Conservation (phyloP, 371 early-diverging fungal genomes). For the Dichotomocladium elegans region DNA sequence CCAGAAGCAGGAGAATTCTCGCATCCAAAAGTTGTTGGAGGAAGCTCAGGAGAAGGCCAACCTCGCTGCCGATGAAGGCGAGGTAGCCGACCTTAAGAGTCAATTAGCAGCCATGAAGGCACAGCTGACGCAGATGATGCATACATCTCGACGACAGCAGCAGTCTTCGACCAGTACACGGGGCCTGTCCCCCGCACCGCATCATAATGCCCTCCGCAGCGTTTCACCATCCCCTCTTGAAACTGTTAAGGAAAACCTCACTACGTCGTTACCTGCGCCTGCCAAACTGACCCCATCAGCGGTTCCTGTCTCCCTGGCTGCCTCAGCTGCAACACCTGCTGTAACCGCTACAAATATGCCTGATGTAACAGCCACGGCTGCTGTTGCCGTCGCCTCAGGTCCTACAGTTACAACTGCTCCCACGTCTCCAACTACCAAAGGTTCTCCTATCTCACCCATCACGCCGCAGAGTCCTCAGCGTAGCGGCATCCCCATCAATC, state of each 20-base stretch:
- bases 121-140: constrained; percentile 37
- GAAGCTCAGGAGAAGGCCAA: constrained; percentile 20
- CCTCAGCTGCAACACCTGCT: background rate
- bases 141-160: constrained; percentile 25
- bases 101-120: constrained; percentile 44
- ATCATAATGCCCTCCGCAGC: constrained; percentile 6
- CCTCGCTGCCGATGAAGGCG: constrained; percentile 21
- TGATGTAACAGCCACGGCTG: background rate
- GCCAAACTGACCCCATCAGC: background rate
- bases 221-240: constrained; percentile 29
- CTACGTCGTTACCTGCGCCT: constrained; percentile 1
- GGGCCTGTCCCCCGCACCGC: constrained; percentile 25
- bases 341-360: no score
- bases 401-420: background rate
- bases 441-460: no score
- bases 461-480: constrained; percentile 6
- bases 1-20: constrained; percentile 65
- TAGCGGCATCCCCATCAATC: constrained; percentile 7
- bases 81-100: constrained; percentile 37
- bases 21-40: constrained; percentile 27
- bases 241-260: constrained; percentile 13
- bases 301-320: no score
- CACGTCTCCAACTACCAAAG: no score
- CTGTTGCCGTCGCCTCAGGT: no score
- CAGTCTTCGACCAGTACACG: constrained; percentile 16